Percentiles rank a stretch among this genome's conserved stretches.
phyloP scores from a whole-genome alignment of 2,329 filamentous ascomycete genomes.

The Pestalotiopsis sp. region DNA sequence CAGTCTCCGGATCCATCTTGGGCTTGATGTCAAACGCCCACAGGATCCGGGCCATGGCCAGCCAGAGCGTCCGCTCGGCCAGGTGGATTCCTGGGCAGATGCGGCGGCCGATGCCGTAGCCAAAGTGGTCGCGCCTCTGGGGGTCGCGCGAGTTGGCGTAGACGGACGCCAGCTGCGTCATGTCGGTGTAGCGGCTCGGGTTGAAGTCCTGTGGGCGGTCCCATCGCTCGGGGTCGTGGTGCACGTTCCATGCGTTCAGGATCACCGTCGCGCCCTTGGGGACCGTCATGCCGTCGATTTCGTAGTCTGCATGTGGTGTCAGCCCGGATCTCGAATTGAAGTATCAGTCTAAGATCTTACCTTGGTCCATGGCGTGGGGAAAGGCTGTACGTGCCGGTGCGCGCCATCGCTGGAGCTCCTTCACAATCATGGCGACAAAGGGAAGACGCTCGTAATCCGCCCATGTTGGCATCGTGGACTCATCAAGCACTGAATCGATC shows the following conservation, averaged over 20 bases:
- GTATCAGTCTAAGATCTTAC: neutral
- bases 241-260: conserved; percentile 37
- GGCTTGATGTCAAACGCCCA: conserved; percentile 45
- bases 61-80: conserved; percentile 46
- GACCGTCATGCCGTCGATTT: conserved; percentile 39
- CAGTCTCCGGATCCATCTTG: neutral
- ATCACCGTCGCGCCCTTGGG: conserved; percentile 41
- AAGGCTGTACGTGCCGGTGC: conserved; percentile 37
- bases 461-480: conserved; percentile 37
- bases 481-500: conserved; percentile 40
- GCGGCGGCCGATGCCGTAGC: conserved; percentile 48
- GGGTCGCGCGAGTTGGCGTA: conserved; percentile 37
- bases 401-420: conserved; percentile 45
- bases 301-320: conserved; percentile 32
- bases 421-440: conserved; percentile 42
- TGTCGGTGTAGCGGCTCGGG: conserved; percentile 26
- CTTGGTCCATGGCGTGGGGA: conserved; percentile 35
- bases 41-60: conserved; percentile 40
- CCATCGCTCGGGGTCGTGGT: conserved; percentile 29
- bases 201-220: conserved; percentile 33
- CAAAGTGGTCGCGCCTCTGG: conserved; percentile 43
- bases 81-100: conserved; percentile 53
- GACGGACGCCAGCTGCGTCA: conserved; percentile 20
- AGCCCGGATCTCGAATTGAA: neutral
- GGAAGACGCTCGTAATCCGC: conserved; percentile 40